phyloP scores from a whole-genome alignment of 1,284 basidiomycete species.

The Mycosarcoma mackinlayi region DNA sequence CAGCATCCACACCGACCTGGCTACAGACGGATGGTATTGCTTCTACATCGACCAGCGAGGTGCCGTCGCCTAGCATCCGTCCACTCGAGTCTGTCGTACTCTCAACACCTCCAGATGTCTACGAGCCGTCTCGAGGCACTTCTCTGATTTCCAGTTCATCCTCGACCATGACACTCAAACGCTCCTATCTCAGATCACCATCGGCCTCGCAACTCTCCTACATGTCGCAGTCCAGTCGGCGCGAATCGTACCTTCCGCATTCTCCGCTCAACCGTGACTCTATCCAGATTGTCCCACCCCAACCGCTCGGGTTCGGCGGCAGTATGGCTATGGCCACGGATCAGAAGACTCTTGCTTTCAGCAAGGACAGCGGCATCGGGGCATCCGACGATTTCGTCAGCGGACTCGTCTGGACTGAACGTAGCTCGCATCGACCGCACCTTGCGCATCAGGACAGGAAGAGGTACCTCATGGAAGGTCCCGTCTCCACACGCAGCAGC shows the following conservation, averaged over 20 bases:
- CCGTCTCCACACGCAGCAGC: constrained; percentile 26
- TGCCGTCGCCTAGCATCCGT: constrained; percentile 29
- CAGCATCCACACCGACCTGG: constrained; percentile 18
- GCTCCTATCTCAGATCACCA: constrained; percentile 43
- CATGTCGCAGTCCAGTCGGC: constrained; percentile 22
- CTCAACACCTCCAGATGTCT: constrained; percentile 30
- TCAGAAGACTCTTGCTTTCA: constrained; percentile 59
- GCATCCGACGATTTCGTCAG: constrained; percentile 42
- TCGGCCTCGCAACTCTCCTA: constrained; percentile 39
- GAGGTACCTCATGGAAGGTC: constrained; percentile 32
- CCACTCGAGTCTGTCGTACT: constrained; percentile 28
- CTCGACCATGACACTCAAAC: constrained; percentile 55
- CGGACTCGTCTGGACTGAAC: constrained; percentile 48
- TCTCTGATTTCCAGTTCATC: constrained; percentile 46
- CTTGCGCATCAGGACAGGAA: constrained; percentile 23
- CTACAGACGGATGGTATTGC: constrained; percentile 22
- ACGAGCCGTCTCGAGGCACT: constrained; percentile 35
- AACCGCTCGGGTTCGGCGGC: constrained; percentile 60
- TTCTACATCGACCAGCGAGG: constrained; percentile 34
- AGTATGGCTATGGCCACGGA: constrained; percentile 54
- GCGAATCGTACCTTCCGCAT: constrained; percentile 60
- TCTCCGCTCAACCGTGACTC: constrained; percentile 55
- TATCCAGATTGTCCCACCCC: constrained; percentile 60
- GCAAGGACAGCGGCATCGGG: constrained; percentile 53
- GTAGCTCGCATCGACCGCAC: constrained; percentile 8